Base-by-base conservation (phyloP, 768 basidiomycete genomes). In the Antrodiella citrinella region DNA sequence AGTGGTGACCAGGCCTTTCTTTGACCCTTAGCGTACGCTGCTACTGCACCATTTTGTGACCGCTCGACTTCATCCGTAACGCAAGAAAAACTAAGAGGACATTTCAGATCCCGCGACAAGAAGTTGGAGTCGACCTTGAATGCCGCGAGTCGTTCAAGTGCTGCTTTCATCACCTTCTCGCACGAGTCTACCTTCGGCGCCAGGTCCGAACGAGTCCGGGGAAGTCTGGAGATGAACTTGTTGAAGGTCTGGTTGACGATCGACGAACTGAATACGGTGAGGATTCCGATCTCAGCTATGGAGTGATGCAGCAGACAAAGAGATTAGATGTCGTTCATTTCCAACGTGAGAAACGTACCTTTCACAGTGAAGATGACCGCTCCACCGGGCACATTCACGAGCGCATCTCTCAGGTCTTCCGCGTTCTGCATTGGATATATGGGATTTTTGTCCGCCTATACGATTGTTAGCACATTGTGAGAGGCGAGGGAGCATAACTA, bases 11-110 rank as follows among this genome's bases (percentile, higher is more conserved):
- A 81, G 2, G 80, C 75, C 1, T 62, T 59, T 3, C 67, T 61
- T 19, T 72, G 57, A 20, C 72, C 75, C 47, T 70, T 73, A 9
- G 65, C 62, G 51, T 80, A 84, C 30, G 15, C 30, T 7, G 30
- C 15, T 15, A 35, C 30, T 7, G 30, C 30, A 35, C 30, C 30
- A 30, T 70, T 65, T 60, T 73, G 67, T 23, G 75, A 63, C 4
- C 76, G 65, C 15, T 15, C 7, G 7, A 35, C 30, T 3, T 82
- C 79, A 7, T 68, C 67, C 0, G 81, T 55, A 25, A 84, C 70
- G 55, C 80, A 80, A 10, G 76, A 84, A 58, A 89, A 89, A 4
- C 84, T 86, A 45, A 88, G 67, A 1, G 80, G 69, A 4, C 77
- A 85, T n/a, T 60, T 50, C 10, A 84, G 80, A 57, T 82, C 72